phyloP scores from a whole-genome alignment of 2,329 filamentous ascomycete genomes.

The Clonostachys byssicola region DNA sequence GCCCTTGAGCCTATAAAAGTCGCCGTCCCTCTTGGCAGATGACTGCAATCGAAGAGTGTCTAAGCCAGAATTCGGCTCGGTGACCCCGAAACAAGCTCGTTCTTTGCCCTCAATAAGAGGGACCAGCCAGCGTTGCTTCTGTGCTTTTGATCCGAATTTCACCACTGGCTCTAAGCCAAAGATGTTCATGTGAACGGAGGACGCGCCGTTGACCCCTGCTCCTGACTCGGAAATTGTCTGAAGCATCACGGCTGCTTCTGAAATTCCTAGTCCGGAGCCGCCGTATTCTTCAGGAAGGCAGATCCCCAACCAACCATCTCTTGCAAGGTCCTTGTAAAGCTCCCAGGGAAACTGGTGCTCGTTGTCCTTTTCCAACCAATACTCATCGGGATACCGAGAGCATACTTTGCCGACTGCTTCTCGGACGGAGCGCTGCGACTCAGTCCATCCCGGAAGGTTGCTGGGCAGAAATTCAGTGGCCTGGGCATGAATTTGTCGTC shows the following conservation, averaged over 20 bases:
- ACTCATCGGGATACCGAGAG: slow-evolving; percentile 65
- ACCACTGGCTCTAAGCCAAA: slow-evolving; percentile 74
- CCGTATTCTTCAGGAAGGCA: slow-evolving; percentile 71
- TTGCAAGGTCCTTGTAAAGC: slow-evolving; percentile 69
- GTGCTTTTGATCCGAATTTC: slow-evolving; percentile 61
- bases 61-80: slow-evolving; percentile 76
- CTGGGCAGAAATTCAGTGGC: slow-evolving; percentile 51
- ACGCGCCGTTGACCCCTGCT: slow-evolving; percentile 70
- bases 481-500: not conserved
- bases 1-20: slow-evolving; percentile 65
- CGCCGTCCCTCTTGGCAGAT: slow-evolving; percentile 42
- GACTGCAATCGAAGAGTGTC: slow-evolving; percentile 72
- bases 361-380: slow-evolving; percentile 73
- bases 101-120: slow-evolving; percentile 68
- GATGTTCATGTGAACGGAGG: slow-evolving; percentile 61
- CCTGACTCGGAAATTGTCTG: slow-evolving; percentile 76
- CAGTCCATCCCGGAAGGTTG: slow-evolving; percentile 54
- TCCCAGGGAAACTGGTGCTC: slow-evolving; percentile 67
- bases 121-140: slow-evolving; percentile 60
- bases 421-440: slow-evolving; percentile 67
- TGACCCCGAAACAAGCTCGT: slow-evolving; percentile 77
- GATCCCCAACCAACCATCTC: slow-evolving; percentile 78
- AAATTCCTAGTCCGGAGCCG: slow-evolving; percentile 71
- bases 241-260: slow-evolving; percentile 83
- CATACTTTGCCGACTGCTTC: slow-evolving; percentile 70